These are phyloP conservation scores for Tuber aestivum DNA, from an alignment of 495 filamentous ascomycete genomes.

Conservation along the genomic window DNA sequence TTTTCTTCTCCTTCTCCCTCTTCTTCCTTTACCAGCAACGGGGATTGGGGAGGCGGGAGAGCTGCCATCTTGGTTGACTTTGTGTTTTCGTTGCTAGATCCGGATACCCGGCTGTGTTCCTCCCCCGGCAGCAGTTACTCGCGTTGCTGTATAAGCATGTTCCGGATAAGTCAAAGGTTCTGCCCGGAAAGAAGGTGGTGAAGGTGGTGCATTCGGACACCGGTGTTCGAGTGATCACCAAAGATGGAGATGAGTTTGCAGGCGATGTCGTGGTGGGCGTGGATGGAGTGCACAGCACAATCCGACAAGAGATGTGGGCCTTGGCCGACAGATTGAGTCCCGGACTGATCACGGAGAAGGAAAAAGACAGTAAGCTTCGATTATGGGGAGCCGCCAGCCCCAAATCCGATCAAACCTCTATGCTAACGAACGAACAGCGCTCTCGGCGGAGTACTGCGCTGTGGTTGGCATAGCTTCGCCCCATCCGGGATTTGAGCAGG, in stretches of 20 bases:
- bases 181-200: conserved; percentile 42
- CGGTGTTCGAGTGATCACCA: conserved; percentile 25
- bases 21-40: too few species aligned
- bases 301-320: conserved; percentile 31
- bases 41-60: conserved; percentile 23
- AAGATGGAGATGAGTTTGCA: conserved; percentile 45
- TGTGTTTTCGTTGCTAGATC: conserved; percentile 31
- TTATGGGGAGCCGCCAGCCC: not conserved
- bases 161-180: conserved; percentile 42
- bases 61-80: conserved; percentile 6
- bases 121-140: conserved; percentile 44
- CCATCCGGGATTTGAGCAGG: conserved; percentile 19
- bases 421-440: conserved; percentile 18
- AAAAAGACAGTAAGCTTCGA: conserved; percentile 21
- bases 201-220: conserved; percentile 20
- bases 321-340: conserved; percentile 19
- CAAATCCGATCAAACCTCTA: not conserved
- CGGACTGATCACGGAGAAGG: conserved; percentile 16
- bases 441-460: conserved; percentile 28
- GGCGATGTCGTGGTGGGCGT: conserved; percentile 53
- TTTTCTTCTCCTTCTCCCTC: conserved; percentile 17
- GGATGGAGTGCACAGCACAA: conserved; percentile 47
- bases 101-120: conserved; percentile 43
- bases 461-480: conserved; percentile 35
- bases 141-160: conserved; percentile 44